Percentiles rank a stretch among this genome's conserved stretches.
phyloP scores from a whole-genome alignment of 164 flowering plant genomes.

The Chimonanthus salicifolius region DNA sequence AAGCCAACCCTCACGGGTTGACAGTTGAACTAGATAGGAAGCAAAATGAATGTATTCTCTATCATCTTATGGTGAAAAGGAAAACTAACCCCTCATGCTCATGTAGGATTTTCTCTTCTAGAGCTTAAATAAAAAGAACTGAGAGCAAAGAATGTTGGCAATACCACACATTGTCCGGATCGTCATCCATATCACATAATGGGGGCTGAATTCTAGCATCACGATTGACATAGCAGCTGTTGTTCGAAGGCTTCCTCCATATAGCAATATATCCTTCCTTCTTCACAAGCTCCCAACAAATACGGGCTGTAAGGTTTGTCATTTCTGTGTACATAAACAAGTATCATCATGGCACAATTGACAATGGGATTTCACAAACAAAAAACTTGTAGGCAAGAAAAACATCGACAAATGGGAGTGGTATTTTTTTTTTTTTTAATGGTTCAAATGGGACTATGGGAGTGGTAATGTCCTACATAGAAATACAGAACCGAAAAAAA shows the following conservation, averaged over 20 bases:
- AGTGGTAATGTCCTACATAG: background rate
- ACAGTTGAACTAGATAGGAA: too few relatives aligned
- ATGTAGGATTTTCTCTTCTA: background rate
- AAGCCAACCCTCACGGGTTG: too few relatives aligned
- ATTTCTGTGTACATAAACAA: slow-evolving; percentile 40
- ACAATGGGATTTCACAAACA: background rate
- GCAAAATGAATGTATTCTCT: too few relatives aligned
- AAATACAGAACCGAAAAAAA: background rate
- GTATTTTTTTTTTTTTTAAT: too few relatives aligned
- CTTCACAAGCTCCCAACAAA: slow-evolving; percentile 84
- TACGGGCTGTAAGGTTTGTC: slow-evolving; percentile 62
- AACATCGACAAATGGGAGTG: background rate
- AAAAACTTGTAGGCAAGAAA: background rate
- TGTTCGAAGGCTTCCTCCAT: slow-evolving; percentile 73
- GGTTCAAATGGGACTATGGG: background rate
- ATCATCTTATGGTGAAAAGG: too few relatives aligned
- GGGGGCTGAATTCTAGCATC: slow-evolving; percentile 52
- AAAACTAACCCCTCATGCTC: background rate
- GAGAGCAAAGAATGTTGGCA: slow-evolving; percentile 1
- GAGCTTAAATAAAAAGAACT: background rate
- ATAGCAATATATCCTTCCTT: slow-evolving; percentile 81
- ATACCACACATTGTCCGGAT: slow-evolving; percentile 87
- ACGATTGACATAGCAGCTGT: slow-evolving; percentile 69
- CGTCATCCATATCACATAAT: slow-evolving; percentile 61
- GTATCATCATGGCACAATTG: background rate